A percentile compares a stretch with the other conserved stretches of the same genome.
Conservation (phyloP, 1,284 basidiomycete genomes). For the Cystobasidiaceae sp. region DNA sequence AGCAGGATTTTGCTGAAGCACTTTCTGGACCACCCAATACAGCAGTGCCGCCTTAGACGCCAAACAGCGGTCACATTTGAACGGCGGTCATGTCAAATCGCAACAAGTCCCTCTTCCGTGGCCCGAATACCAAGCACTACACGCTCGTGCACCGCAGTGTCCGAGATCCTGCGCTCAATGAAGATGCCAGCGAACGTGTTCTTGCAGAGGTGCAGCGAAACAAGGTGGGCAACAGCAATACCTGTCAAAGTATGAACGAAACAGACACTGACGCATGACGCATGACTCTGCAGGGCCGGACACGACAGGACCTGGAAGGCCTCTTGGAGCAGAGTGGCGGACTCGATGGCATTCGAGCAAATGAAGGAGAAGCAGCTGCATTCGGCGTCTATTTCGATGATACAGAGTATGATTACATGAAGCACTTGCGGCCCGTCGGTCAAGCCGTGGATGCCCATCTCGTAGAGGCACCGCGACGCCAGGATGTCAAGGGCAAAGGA, state of each 20-base stretch:
- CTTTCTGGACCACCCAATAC: too few species aligned
- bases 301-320: slow-evolving; percentile 65
- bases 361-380: slow-evolving; percentile 73
- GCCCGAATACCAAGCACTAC: slow-evolving; percentile 82
- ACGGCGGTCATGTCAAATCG: slow-evolving; percentile 16
- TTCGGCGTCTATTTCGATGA: slow-evolving; percentile 97
- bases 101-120: slow-evolving; percentile 72
- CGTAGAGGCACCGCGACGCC: slow-evolving; percentile 34
- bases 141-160: slow-evolving; percentile 97
- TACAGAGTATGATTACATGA: slow-evolving; percentile 98
- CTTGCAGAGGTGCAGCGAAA: slow-evolving; percentile 70
- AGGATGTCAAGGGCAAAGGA: slow-evolving; percentile 33
- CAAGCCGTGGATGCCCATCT: slow-evolving; percentile 59
- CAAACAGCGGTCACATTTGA: too few species aligned
- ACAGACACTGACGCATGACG: background rate
- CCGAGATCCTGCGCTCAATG: slow-evolving; percentile 89
- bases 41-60: too few species aligned
- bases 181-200: slow-evolving; percentile 83
- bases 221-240: slow-evolving; percentile 34
- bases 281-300: slow-evolving; percentile 61
- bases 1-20: too few species aligned
- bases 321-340: slow-evolving; percentile 56
- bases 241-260: background rate
- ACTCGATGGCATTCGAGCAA: slow-evolving; percentile 2
- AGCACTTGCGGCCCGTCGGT: slow-evolving; percentile 79